A percentile compares a stretch with the other conserved stretches of the same genome.
Conservation (phyloP, 2,329 filamentous ascomycete genomes). For the Thielaviopsis cerberus region DNA sequence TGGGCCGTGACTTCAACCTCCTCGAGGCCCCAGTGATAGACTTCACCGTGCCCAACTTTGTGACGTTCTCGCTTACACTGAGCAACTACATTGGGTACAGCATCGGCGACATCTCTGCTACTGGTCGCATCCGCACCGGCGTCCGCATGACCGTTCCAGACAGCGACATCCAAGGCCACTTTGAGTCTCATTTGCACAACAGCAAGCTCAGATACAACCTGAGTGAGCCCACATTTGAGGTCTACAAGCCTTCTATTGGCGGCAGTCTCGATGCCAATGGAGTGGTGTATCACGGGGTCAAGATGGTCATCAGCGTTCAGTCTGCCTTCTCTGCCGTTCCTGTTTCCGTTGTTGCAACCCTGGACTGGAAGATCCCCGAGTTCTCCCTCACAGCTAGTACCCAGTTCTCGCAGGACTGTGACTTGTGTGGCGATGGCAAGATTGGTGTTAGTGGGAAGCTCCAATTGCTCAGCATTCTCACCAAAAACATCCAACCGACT, state of each 20-base stretch:
- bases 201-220: background rate
- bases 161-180: slow-evolving; percentile 1
- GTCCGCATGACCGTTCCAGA: slow-evolving; percentile 9
- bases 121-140: background rate
- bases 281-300: background rate
- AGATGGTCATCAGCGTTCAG: background rate
- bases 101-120: background rate
- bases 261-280: slow-evolving; percentile 1
- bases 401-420: background rate
- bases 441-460: background rate
- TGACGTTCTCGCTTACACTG: background rate
- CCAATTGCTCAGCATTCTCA: background rate
- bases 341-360: background rate
- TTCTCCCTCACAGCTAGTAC: background rate
- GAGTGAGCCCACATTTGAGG: background rate
- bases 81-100: slow-evolving; percentile 6
- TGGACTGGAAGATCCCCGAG: slow-evolving; percentile 3
- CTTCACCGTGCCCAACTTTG: background rate
- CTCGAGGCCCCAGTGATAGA: background rate
- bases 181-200: background rate
- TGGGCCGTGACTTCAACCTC: background rate
- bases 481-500: background rate
- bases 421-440: slow-evolving; percentile 1
- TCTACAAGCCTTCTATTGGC: background rate
- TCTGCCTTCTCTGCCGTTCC: background rate